These are phyloP conservation scores for Alternaria longipes DNA, from an alignment of 2,329 filamentous ascomycete species.

Conservation along the genomic window DNA sequence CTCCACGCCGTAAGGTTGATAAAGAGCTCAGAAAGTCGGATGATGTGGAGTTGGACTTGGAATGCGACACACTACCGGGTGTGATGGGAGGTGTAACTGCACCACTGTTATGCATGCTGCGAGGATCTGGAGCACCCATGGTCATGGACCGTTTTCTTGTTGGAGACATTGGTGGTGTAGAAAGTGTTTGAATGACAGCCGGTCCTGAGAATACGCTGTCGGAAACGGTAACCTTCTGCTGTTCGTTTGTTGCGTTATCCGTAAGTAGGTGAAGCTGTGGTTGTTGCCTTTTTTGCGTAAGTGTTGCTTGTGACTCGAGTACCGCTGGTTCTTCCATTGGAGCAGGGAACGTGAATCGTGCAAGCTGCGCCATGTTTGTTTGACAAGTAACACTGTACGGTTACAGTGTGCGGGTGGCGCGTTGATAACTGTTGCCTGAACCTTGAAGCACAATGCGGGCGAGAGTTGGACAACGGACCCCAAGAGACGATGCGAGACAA, in stretches of 20 bases:
- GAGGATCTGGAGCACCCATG: constrained; percentile 24
- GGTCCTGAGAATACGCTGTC: constrained; percentile 10
- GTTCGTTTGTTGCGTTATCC: constrained; percentile 11
- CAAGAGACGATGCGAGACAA: constrained; percentile 19
- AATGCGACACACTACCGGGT: constrained; percentile 35
- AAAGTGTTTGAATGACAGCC: constrained; percentile 16
- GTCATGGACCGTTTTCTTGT: constrained; percentile 25
- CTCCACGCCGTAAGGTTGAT: constrained; percentile 31
- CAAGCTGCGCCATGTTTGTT: constrained; percentile 23
- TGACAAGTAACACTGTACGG: constrained; percentile 18
- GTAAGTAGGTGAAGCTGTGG: constrained; percentile 27
- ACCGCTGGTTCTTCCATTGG: constrained; percentile 3
- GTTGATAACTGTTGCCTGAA: constrained; percentile 19
- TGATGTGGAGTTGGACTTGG: constrained; percentile 30
- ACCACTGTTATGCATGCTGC: constrained; percentile 28
- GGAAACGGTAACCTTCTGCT: constrained; percentile 17
- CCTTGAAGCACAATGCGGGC: constrained; percentile 29
- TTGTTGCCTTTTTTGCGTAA: constrained; percentile 17
- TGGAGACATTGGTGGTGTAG: constrained; percentile 42
- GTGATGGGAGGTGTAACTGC: constrained; percentile 42
- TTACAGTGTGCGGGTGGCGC: constrained; percentile 17
- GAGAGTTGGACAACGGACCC: constrained; percentile 19
- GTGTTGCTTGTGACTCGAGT: constrained; percentile 3
- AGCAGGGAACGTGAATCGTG: constrained; percentile 17
- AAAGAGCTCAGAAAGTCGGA: constrained; percentile 29